Base-by-base conservation (phyloP, 2,329 filamentous ascomycete species). In the Fusarium phyllophilum region DNA sequence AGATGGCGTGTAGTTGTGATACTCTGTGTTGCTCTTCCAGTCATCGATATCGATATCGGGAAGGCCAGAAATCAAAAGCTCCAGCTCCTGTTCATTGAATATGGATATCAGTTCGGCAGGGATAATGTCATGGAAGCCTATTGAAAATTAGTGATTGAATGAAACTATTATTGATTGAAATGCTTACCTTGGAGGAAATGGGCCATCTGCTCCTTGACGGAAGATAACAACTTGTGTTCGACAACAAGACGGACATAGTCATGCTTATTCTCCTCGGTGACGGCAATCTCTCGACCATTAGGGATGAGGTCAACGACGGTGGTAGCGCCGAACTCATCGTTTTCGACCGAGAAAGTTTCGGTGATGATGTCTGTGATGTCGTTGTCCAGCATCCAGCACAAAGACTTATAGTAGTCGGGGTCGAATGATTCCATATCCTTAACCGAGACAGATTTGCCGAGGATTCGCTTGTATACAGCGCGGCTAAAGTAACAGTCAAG, bases 381-480 rank as follows among this genome's bases (percentile, higher is more conserved):
- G 79, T 99, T 98, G 81, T 97, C 94, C 66, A 98, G 88, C 91
- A 99, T 98, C 97, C 97, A 99, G 69, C 96, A 91, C 29, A 99
- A 89, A 20, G 96, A 98, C 83, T 98, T 99, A 90, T 98, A 98
- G 85, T 99, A 99, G 79, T 99, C 96, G 8, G 97, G 92, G 82
- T 99, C 96, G 70, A 99, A 93, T 29, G 95, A 98, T 83, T 99
- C 96, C 95, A 99, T 98, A 79, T 99, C 96, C 86, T 99, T 99
- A 83, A 99, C 93, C 14, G 95, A 98, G 45, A 98, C 96, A 8
- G 94, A 91, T 82, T 97, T 97, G 81, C 96, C 94, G 34, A 99
- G 90, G 74, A 99, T 98, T 76, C 94, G 93, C 86, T 98, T 98
- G 88, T 99, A 99, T 58, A 99, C 96, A 20, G 97, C 97, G 80